These are phyloP conservation scores for Fistulifera solaris DNA, from an alignment of 108 stramenopile species.

Conservation along the genomic window DNA sequence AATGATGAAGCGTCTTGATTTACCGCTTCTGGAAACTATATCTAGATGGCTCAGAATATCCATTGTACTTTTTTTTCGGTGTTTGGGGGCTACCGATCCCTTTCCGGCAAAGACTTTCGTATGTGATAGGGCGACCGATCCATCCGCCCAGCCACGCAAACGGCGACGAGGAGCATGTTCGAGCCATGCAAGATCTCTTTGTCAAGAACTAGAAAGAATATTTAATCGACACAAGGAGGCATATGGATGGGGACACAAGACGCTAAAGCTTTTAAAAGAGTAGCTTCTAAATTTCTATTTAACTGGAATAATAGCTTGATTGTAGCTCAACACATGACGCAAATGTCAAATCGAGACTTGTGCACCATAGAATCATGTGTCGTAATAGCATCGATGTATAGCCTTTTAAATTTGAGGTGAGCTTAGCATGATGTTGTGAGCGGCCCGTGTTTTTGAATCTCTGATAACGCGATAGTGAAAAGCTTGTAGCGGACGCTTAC, in stretches of 20 bases:
- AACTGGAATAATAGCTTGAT: too few species aligned
- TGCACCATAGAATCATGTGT: too few species aligned
- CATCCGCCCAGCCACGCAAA: conserved; percentile 23
- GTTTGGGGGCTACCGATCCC: conserved; percentile 67
- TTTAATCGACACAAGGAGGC: conserved; percentile 84
- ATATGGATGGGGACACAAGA: conserved; percentile 88
- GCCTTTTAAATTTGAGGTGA: neutral
- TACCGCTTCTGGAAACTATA: conserved; percentile 66
- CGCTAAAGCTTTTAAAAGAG: conserved; percentile 29
- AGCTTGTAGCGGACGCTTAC: too few species aligned
- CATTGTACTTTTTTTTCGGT: conserved; percentile 60
- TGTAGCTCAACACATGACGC: too few species aligned
- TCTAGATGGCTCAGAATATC: conserved; percentile 62
- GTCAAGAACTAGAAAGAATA: conserved; percentile 56
- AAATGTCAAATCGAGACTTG: too few species aligned
- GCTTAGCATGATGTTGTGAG: neutral
- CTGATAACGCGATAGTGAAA: too few species aligned
- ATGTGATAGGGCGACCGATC: conserved; percentile 71
- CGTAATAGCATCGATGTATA: neutral
- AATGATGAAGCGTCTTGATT: conserved; percentile 70
- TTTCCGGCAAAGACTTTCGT: conserved; percentile 61
- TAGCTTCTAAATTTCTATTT: neutral
- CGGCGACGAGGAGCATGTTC: conserved; percentile 36
- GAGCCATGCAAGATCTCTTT: conserved; percentile 71
- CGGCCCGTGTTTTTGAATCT: neutral